Percentiles rank a stretch among this genome's conserved stretches.
phyloP scores from a whole-genome alignment of 2,329 filamentous ascomycete species.

The Curvularia spicifera region DNA sequence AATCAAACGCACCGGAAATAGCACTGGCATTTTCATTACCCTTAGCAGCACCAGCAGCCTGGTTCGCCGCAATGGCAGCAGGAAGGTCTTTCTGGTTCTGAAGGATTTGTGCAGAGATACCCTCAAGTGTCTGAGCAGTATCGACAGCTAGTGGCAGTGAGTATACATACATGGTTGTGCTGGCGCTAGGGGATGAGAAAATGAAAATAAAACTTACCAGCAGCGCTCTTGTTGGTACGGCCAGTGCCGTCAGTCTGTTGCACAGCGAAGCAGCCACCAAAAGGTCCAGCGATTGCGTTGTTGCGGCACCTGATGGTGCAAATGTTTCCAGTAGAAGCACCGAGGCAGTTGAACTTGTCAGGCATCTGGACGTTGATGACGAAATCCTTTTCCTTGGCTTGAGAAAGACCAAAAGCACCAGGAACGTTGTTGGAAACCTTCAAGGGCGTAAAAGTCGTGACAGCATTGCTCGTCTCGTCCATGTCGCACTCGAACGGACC shows the following conservation, averaged over 20 bases:
- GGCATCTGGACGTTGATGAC: conserved; percentile 65
- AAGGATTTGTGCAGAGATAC: conserved; percentile 57
- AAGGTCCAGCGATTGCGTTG: conserved; percentile 65
- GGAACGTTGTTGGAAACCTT: conserved; percentile 66
- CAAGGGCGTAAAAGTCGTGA: conserved; percentile 56
- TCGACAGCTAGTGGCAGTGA: conserved; percentile 48
- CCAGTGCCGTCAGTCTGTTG: conserved; percentile 59
- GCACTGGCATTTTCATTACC: conserved; percentile 48
- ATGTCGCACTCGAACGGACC: conserved; percentile 71
- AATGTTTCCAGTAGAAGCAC: conserved; percentile 62
- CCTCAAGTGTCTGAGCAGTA: conserved; percentile 56
- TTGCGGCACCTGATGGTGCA: conserved; percentile 70
- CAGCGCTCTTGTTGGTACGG: conserved; percentile 32
- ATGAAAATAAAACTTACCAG: conserved; percentile 31
- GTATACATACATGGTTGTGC: conserved; percentile 27
- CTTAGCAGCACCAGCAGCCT: conserved; percentile 50
- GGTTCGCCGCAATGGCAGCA: conserved; percentile 55
- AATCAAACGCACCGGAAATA: conserved; percentile 49
- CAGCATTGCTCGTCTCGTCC: conserved; percentile 61
- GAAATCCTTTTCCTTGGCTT: conserved; percentile 63
- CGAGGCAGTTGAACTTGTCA: conserved; percentile 60
- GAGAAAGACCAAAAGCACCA: conserved; percentile 63
- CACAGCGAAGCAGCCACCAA: conserved; percentile 66
- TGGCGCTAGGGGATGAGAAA: conserved; percentile 3
- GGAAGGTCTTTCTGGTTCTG: conserved; percentile 61